Evolutionary conservation across 1,284 basidiomycete genomes (phyloP).

Genomic region (Ustilago vetiveriae): DNA sequence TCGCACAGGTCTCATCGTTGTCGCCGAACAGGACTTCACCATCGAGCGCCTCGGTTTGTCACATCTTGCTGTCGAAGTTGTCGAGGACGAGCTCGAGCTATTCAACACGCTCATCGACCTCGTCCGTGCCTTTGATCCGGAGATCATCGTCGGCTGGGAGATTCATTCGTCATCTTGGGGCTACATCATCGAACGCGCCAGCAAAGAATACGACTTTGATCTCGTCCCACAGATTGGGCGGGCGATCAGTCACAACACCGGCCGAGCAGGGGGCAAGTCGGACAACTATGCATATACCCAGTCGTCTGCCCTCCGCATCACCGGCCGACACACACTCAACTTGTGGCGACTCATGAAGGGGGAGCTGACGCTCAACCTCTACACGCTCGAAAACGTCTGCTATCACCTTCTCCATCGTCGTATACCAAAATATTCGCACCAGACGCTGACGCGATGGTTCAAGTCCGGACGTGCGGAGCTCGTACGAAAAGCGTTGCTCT

Average conservation of each 20-base stretch:
- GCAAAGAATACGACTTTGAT: constrained; percentile 60
- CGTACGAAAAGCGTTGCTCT: constrained; percentile 40
- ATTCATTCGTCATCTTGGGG: constrained; percentile 90
- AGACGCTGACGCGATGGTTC: constrained; percentile 80
- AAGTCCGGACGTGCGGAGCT: constrained; percentile 53
- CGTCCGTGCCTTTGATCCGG: constrained; percentile 83
- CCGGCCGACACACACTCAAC: constrained; percentile 89
- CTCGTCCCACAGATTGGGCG: constrained; percentile 68
- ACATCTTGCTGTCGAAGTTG: constrained; percentile 70
- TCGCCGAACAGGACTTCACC: constrained; percentile 8
- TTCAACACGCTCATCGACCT: constrained; percentile 82
- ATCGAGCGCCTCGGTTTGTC: constrained; percentile 49
- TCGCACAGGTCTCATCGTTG: constrained; percentile 53
- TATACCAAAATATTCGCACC: constrained; percentile 77
- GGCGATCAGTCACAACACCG: constrained; percentile 56
- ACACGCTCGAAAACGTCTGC: constrained; percentile 89
- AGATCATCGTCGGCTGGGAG: constrained; percentile 92
- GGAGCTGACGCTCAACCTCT: constrained; percentile 80
- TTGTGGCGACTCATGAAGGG: constrained; percentile 90
- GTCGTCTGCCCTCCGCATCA: constrained; percentile 83
- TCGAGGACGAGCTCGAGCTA: constrained; percentile 81
- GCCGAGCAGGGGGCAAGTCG: constrained; percentile 51
- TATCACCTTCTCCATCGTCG: constrained; percentile 68
- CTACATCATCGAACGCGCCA: constrained; percentile 79
- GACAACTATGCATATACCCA: constrained; percentile 74